phyloP scores from a whole-genome alignment of 139 green algal species.

The Limnomonas spitsbergensis region DNA sequence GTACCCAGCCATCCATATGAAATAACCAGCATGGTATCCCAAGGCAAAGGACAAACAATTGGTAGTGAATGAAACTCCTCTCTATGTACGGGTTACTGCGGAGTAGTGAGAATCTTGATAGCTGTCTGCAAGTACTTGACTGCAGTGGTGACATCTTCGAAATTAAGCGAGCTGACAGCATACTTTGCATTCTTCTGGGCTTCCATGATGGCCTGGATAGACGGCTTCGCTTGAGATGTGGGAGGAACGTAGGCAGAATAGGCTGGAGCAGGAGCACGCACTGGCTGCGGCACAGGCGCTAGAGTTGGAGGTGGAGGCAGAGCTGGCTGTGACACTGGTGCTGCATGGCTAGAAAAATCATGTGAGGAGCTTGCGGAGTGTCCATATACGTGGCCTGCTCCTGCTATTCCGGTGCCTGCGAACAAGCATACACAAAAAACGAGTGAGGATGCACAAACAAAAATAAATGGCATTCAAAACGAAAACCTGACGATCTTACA shows the following conservation, averaged over 20 bases:
- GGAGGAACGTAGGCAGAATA: background rate
- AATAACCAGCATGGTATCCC: background rate
- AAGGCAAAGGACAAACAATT: background rate
- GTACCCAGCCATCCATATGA: background rate
- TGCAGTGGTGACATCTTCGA: conserved; percentile 71
- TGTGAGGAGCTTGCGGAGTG: no score
- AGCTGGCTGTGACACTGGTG: background rate
- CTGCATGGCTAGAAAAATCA: no score
- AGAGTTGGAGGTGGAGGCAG: background rate
- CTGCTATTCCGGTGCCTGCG: no score
- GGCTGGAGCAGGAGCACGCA: background rate
- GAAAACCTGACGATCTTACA: no score
- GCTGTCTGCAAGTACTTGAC: conserved; percentile 65
- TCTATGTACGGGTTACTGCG: background rate
- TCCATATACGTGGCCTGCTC: no score
- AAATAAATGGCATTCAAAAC: no score
- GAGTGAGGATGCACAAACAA: no score
- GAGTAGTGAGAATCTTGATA: conserved; percentile 23
- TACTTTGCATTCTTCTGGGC: conserved; percentile 65
- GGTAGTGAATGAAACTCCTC: background rate
- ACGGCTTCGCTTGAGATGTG: background rate
- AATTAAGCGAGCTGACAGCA: conserved; percentile 65
- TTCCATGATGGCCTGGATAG: background rate
- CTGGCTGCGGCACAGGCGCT: background rate
- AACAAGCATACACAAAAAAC: no score